Evolutionary conservation across 257 asterid genomes (phyloP), one percentile per base, ranked within the genome.

Genomic region (Solanum neorickii): DNA sequence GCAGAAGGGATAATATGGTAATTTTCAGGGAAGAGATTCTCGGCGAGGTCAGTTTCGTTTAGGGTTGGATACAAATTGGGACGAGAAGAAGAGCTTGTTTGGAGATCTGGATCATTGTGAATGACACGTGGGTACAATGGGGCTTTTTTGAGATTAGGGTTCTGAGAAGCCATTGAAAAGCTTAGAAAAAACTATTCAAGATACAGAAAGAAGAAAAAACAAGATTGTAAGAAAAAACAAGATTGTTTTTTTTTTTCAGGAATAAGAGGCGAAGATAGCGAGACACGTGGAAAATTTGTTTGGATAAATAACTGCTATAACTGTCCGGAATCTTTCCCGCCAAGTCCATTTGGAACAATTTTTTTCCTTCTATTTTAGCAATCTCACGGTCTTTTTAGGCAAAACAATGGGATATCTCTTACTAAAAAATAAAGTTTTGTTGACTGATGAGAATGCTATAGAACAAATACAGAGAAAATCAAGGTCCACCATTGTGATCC

Each of bases 91-190:
- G 85, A 88, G 84, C 87, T 88, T 29, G 92, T 14, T 85, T 89
- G 90, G 69, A 66, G 73, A 83, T 89, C 84, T 3, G 94, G 84
- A 59, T 90, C 92, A 46, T 78, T n/a, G 11, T 46, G 41, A 78
- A 78, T 46, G 87, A 89, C 83, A 23, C 91, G 90, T 68, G 98
- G 98, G 91, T 96, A 96, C 92, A 94, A 91, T 56, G 92, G 93
- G 68, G 91, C 68, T 76, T 91, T 93, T 75, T 83, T 77, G 29
- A 86, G 89, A 86, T 90, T 89, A 37, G 89, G 92, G 78, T 89
- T 88, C 29, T 87, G 90, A 7, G 92, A 92, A 88, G 93, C 98
- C 98, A 95, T 95, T 87, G 91, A 13, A 44, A 52, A 74, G 44
- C 47, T 68, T 49, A 72, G 59, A n/a, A 49, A 49, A 27, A 33